Evolutionary conservation across 1,284 basidiomycete species (phyloP).

Genomic region (Heterobasidion parviporum): DNA sequence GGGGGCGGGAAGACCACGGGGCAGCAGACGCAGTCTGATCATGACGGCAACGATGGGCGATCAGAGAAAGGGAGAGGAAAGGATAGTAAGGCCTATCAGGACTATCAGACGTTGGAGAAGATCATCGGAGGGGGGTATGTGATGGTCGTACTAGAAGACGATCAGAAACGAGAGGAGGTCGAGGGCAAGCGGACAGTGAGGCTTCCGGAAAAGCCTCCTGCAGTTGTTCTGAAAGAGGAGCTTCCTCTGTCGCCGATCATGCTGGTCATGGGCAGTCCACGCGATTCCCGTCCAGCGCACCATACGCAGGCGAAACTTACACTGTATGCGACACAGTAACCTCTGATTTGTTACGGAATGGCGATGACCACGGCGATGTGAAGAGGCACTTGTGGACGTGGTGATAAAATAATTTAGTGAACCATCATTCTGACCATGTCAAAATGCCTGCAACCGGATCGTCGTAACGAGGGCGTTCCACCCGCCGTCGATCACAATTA

Average conservation of each 20-base stretch:
- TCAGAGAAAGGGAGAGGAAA: background rate
- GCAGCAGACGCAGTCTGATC: background rate
- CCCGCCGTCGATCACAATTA: too few relatives aligned
- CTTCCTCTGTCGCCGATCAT: conserved; percentile 1
- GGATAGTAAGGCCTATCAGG: background rate
- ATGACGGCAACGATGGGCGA: background rate
- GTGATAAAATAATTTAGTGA: too few relatives aligned
- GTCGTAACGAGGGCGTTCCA: too few relatives aligned
- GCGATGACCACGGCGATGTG: too few relatives aligned
- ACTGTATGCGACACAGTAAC: too few relatives aligned
- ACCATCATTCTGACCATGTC: too few relatives aligned
- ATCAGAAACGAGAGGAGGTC: background rate
- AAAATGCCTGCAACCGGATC: too few relatives aligned
- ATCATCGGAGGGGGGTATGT: background rate
- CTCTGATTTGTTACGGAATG: too few relatives aligned
- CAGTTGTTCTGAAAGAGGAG: conserved; percentile 3
- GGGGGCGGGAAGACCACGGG: background rate
- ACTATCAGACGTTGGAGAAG: background rate
- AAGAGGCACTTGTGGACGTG: too few relatives aligned
- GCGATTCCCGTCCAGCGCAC: too few relatives aligned
- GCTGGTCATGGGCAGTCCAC: background rate
- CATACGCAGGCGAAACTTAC: too few relatives aligned
- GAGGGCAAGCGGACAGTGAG: background rate
- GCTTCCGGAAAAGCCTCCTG: conserved; percentile 4
- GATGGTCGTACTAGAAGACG: background rate